Evolutionary conservation across 345 rosid species (phyloP).

Genomic region (Hirschfeldia incana): DNA sequence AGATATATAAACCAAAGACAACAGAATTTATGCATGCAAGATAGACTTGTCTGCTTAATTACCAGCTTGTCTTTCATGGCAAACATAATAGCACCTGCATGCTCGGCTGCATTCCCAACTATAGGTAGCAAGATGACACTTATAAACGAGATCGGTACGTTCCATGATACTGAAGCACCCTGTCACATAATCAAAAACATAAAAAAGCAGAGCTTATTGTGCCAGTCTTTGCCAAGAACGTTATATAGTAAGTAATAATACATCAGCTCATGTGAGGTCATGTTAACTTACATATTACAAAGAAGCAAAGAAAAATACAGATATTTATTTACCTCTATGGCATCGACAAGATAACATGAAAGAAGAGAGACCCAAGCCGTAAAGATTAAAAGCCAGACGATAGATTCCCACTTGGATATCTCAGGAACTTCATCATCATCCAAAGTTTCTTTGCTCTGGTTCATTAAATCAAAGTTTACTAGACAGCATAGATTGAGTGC

Average conservation of each 20-base stretch:
- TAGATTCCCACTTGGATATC: conserved; percentile 77
- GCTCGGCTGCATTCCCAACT: conserved; percentile 98
- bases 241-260: too few species aligned
- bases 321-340: conserved; percentile 59
- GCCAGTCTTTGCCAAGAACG: too few species aligned
- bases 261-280: not conserved
- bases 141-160: conserved; percentile 77
- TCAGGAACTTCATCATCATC: conserved; percentile 69
- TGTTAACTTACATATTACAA: not conserved
- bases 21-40: conserved; percentile 12
- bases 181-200: too few species aligned
- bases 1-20: not conserved
- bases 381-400: conserved; percentile 81
- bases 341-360: conserved; percentile 87
- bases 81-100: conserved; percentile 90
- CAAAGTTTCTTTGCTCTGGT: conserved; percentile 43
- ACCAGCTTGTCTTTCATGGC: conserved; percentile 98
- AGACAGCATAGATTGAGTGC: conserved; percentile 29
- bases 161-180: conserved; percentile 83
- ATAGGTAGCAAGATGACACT: conserved; percentile 95
- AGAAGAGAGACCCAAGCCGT: conserved; percentile 89
- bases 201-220: too few species aligned
- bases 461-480: conserved; percentile 36
- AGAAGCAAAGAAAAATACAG: not conserved
- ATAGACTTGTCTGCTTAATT: conserved; percentile 35